Evolutionary conservation across 495 filamentous ascomycete genomes (phyloP).

Genomic region (Penicillium pulvis): DNA sequence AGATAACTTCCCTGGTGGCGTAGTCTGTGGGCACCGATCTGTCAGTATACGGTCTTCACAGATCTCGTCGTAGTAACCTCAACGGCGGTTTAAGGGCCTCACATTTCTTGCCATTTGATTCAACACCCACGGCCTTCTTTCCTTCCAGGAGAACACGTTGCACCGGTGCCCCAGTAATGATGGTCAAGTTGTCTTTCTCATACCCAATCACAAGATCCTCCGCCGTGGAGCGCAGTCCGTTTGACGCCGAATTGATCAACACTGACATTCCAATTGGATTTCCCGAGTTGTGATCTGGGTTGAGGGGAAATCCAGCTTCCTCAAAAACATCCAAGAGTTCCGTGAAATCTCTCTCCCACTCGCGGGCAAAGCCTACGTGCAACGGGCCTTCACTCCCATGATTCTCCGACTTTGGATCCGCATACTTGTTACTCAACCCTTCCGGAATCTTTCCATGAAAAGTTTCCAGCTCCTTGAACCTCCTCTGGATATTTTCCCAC

Average conservation of each 20-base stretch:
- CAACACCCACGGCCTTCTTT: slow-evolving; percentile 51
- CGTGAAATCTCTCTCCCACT: slow-evolving; percentile 49
- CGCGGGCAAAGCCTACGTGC: slow-evolving; percentile 42
- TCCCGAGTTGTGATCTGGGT: slow-evolving; percentile 56
- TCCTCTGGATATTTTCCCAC: slow-evolving; percentile 45
- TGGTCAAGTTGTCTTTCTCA: slow-evolving; percentile 47
- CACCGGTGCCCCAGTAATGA: slow-evolving; percentile 48
- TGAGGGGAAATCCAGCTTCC: slow-evolving; percentile 45
- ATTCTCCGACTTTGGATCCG: slow-evolving; percentile 24
- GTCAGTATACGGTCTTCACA: neutral
- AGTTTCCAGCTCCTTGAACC: slow-evolving; percentile 51
- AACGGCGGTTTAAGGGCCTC: neutral
- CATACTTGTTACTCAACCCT: slow-evolving; percentile 36
- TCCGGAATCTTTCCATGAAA: slow-evolving; percentile 48
- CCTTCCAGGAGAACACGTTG: slow-evolving; percentile 52
- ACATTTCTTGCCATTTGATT: slow-evolving; percentile 33
- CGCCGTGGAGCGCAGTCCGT: slow-evolving; percentile 52
- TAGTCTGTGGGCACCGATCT: slow-evolving; percentile 3
- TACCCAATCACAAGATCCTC: slow-evolving; percentile 40
- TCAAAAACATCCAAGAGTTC: slow-evolving; percentile 42
- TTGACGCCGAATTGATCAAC: slow-evolving; percentile 43
- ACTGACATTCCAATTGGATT: slow-evolving; percentile 57
- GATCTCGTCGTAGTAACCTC: too few relatives aligned
- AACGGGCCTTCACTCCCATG: slow-evolving; percentile 53
- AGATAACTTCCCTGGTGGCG: slow-evolving; percentile 45